Evolutionary conservation across 257 asterid genomes (phyloP).

Genomic region (Solanum appendiculatum): DNA sequence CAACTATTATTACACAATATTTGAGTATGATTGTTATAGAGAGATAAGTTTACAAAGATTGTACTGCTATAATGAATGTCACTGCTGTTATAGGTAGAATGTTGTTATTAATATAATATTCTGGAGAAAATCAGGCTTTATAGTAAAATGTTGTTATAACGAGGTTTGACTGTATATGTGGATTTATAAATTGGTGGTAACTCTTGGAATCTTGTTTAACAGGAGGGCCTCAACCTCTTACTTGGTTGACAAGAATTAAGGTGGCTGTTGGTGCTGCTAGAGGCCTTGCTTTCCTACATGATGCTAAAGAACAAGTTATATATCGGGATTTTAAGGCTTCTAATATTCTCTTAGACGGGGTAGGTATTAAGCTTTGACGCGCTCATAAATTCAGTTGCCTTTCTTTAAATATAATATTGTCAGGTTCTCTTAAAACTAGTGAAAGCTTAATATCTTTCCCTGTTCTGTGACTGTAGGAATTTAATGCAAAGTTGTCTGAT

Average conservation of each 20-base stretch:
- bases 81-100: not conserved
- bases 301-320: constrained; percentile 74
- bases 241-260: constrained; percentile 80
- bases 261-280: constrained; percentile 84
- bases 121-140: not conserved
- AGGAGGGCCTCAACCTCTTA: constrained; percentile 82
- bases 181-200: not conserved
- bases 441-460: not conserved
- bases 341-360: constrained; percentile 83
- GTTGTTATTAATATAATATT: not conserved
- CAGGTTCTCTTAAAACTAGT: not conserved
- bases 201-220: constrained; percentile 5
- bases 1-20: not conserved
- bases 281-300: constrained; percentile 82
- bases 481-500: constrained; percentile 76
- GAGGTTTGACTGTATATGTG: not conserved
- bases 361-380: constrained; percentile 1
- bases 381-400: not conserved
- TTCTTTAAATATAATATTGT: not conserved
- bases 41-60: not conserved
- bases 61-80: not conserved
- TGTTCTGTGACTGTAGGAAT: constrained; percentile 40
- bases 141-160: not conserved
- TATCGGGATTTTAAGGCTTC: constrained; percentile 88
- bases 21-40: not conserved